Evolutionary conservation across 1,284 basidiomycete species (phyloP), one percentile per base, ranked within the genome.

Genomic region (Ustilago lituana): DNA sequence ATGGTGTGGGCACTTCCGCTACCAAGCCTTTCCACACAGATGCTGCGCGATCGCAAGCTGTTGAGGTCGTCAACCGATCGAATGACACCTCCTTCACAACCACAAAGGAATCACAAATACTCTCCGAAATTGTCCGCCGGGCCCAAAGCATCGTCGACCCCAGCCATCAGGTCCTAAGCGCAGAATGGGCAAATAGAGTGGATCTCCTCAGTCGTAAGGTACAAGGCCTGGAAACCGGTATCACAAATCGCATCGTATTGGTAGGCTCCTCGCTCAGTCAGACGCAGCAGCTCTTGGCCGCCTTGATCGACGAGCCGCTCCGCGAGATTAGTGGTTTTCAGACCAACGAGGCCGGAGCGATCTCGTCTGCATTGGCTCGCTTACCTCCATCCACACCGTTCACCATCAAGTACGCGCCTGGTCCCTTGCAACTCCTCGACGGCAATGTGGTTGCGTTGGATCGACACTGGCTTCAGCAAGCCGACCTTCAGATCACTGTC

Each of bases 261-360:
- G 44, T 57, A 11, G 67, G 67, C 20, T 65, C 61, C 5, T 61
- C 57, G 9, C 47, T 58, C 32, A 70, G 67, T 29, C 67, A 64
- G 7, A 54, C 50, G 14, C 53, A 46, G 20, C 53, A 59, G 22
- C 57, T 70, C 39, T 19, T 70, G 36, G 31, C 40, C 10, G 44
- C 60, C 15, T 52, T 77, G 39, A 50, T 73, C 20, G 57, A 63
- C 26, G 74, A 77, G 49, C 74, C 72, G 6, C 69, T 72, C 4
- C 67, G 67, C 17, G 72, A 77, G 14, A 39, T 45, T 23, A 33
- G 56, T 10, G 24, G 27, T 8, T 5, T 36, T 11, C 40, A 31
- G 12, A 39, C 20, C 20, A 41, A 55, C 37, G 57, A 61, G 4
- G 54, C 59, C 5, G 37, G 54, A 19, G 7, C 33, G 10, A 19